Evolutionary conservation across 768 basidiomycete species (phyloP).

Genomic region (Xerocomus brunneocitrinus): DNA sequence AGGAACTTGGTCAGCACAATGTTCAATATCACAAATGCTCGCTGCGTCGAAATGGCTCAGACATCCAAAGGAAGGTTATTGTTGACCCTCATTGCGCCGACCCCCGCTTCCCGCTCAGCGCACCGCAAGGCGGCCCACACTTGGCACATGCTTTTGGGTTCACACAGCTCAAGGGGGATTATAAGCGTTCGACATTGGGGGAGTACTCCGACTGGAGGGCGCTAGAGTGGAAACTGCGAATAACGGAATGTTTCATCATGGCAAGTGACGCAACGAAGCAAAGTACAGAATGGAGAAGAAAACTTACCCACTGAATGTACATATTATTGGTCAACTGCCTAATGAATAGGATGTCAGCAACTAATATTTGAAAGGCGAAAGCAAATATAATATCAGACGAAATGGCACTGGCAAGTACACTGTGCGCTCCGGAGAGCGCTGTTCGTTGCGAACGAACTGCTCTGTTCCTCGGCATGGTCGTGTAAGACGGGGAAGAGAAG

Average conservation of each 20-base stretch:
- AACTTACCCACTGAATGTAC: slow-evolving; percentile 20
- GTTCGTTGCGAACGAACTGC: slow-evolving; percentile 75
- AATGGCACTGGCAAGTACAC: slow-evolving; percentile 90
- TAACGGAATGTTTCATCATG: slow-evolving; percentile 61
- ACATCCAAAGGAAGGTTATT: slow-evolving; percentile 88
- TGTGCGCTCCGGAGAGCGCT: slow-evolving; percentile 55
- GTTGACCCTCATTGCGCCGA: slow-evolving; percentile 62
- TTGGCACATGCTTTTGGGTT: slow-evolving; percentile 63
- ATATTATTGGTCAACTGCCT: not conserved
- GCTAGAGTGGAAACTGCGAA: slow-evolving; percentile 88
- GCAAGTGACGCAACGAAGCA: slow-evolving; percentile 19
- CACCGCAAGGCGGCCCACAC: slow-evolving; percentile 65
- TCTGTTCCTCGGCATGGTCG: slow-evolving; percentile 86
- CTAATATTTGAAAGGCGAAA: not conserved
- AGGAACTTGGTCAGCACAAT: slow-evolving; percentile 2
- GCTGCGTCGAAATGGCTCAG: slow-evolving; percentile 48
- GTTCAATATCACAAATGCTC: not conserved
- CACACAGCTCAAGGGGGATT: slow-evolving; percentile 63
- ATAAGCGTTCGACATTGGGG: slow-evolving; percentile 64
- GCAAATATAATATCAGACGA: slow-evolving; percentile 58
- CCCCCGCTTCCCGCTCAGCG: slow-evolving; percentile 74
- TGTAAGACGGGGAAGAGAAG: slow-evolving; percentile 91
- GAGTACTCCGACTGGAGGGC: slow-evolving; percentile 67
- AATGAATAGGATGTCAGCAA: slow-evolving; percentile 14
- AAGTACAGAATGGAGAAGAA: slow-evolving; percentile 1